Base-by-base conservation (phyloP, 768 basidiomycete genomes). In the Favolaschia claudopus region DNA sequence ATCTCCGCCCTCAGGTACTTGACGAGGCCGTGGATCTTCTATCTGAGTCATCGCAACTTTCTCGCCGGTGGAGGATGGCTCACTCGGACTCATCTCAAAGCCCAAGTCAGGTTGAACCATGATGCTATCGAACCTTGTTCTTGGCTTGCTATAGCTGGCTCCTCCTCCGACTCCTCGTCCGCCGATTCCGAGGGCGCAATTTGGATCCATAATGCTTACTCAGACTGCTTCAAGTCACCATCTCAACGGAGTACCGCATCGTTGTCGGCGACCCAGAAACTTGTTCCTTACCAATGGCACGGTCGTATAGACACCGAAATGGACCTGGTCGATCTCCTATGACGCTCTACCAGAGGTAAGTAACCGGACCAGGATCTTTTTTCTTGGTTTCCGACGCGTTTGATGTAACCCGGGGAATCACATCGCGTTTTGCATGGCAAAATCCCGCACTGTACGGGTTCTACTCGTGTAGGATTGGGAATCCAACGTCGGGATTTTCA, bases 361-460 rank as follows among this genome's bases (percentile, higher is more conserved):
- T 20, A 45, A 29, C 43, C 31, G 4, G 42, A 12, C 20, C 25
- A 9, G 24, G 24, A 49, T n/a, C 25, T 50, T 39, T 31, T 49
- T 43, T 50, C 15, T 24, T n/a, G n/a, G n/a, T n/a, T n/a, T 34
- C 34, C 7, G 47, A 57, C 39, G 40, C 37, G 55, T 57, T 57
- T 57, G 46, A 50, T 57, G 46, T 57, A 34, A 15, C 10, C 33
- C 20, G n/a, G 47, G n/a, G n/a, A n/a, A n/a, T n/a, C 47, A 40
- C 55, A 19, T 17, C 7, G 32, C 7, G 10, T 22, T 33, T 24
- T 25, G 39, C 44, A 49, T 49, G 36, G 37, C 25, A 20, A 24
- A 50, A 57, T 49, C 55, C 55, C 55, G 47, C 46, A 57, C 46
- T 50, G 55, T 46, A 44, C 24, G 34, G 31, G 31, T 29, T 52